Conservation (phyloP, 352 stramenopile genomes). For the Aphanomyces invadans region DNA sequence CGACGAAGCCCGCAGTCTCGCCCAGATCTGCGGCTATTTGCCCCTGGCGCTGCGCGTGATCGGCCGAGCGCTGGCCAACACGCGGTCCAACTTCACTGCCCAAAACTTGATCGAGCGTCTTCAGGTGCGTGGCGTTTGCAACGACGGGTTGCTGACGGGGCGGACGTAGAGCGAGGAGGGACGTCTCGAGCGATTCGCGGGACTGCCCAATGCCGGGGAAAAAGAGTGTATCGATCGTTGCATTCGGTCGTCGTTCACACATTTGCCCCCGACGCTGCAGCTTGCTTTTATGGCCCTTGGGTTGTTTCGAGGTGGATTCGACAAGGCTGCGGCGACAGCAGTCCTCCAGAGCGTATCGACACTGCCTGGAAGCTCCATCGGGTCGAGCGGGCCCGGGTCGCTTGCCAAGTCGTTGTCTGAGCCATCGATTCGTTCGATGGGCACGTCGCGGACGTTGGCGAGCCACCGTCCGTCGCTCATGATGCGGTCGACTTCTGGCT, state of each 20-base stretch:
- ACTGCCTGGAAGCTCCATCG: background rate
- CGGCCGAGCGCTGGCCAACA: conserved; percentile 63
- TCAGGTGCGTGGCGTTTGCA: too few relatives aligned
- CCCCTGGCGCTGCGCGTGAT: conserved; percentile 77
- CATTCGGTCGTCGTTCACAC: conserved; percentile 75
- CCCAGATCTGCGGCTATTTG: conserved; percentile 66
- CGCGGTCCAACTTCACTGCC: conserved; percentile 57
- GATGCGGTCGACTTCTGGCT: background rate
- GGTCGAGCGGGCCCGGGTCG: background rate
- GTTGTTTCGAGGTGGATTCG: conserved; percentile 73
- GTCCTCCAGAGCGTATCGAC: conserved; percentile 41
- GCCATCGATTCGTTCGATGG: background rate
- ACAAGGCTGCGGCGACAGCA: conserved; percentile 55
- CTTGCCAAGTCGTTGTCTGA: background rate
- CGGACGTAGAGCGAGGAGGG: conserved; percentile 62
- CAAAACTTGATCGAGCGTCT: conserved; percentile 79
- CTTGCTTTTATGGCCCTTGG: conserved; percentile 76
- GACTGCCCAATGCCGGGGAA: conserved; percentile 63
- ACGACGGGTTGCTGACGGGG: too few relatives aligned
- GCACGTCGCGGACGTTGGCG: background rate
- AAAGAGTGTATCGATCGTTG: conserved; percentile 73
- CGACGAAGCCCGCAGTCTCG: conserved; percentile 51
- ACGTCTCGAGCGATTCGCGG: conserved; percentile 63
- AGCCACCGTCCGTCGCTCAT: background rate
- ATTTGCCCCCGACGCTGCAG: conserved; percentile 57